These are phyloP conservation scores for Zygnema circumcarinatum DNA, from an alignment of 139 green algal genomes.

Conservation along the genomic window DNA sequence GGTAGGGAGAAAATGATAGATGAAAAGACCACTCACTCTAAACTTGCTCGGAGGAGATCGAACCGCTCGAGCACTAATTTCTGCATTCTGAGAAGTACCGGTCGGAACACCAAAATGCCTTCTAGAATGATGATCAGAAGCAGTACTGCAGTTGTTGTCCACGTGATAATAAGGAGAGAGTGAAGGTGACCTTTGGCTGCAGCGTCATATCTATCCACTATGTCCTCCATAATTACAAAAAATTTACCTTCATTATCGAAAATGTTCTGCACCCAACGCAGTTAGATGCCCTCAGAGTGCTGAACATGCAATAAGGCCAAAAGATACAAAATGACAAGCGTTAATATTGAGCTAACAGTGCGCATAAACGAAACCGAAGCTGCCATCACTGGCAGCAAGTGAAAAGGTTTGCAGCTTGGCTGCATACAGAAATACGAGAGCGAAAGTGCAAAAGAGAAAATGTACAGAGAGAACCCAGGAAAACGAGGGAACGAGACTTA, in stretches of 20 bases:
- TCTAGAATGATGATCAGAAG: slow-evolving; percentile 32
- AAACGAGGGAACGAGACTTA: too few relatives aligned
- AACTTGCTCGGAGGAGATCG: slow-evolving; percentile 35
- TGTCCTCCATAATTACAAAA: slow-evolving; percentile 13
- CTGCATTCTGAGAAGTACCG: slow-evolving; percentile 21
- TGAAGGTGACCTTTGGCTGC: background rate
- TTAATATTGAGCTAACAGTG: too few relatives aligned
- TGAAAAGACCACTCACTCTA: slow-evolving; percentile 31
- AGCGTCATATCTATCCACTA: slow-evolving; percentile 5
- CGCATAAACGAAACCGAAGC: too few relatives aligned
- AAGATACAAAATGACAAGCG: too few relatives aligned
- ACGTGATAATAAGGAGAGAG: slow-evolving; percentile 48
- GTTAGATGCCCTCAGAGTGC: too few relatives aligned
- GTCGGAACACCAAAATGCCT: slow-evolving; percentile 35
- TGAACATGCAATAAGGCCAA: too few relatives aligned
- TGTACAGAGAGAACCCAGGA: too few relatives aligned
- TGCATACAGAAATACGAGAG: too few relatives aligned
- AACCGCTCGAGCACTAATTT: slow-evolving; percentile 32
- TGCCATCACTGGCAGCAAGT: too few relatives aligned
- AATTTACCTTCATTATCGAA: slow-evolving; percentile 26
- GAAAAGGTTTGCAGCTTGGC: too few relatives aligned
- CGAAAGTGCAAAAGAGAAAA: too few relatives aligned
- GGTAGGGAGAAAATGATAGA: background rate
- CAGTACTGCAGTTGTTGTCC: background rate
- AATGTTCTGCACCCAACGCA: slow-evolving; percentile 3